These are phyloP conservation scores for Hylodesmum podocarpum DNA, from an alignment of 306 rosid species.

Conservation along the genomic window DNA sequence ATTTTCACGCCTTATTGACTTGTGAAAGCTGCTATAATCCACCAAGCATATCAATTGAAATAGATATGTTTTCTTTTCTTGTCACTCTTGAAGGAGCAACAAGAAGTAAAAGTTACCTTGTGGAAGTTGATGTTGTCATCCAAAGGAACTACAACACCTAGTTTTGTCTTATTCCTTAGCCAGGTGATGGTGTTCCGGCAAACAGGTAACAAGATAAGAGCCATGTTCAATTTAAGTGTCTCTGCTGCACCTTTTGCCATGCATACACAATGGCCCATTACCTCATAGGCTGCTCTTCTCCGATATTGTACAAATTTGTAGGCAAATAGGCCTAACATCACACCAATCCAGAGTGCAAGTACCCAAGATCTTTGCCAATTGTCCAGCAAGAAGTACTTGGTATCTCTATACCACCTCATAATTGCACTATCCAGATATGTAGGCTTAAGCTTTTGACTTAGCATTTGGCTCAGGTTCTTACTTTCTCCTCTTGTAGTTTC, in stretches of 20 bases:
- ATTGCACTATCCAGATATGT: constrained; percentile 28
- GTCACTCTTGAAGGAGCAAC: constrained; percentile 4
- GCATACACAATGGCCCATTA: constrained; percentile 70
- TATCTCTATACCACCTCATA: constrained; percentile 35
- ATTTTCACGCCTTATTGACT: background rate
- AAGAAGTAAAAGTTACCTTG: constrained; percentile 42
- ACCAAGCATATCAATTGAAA: background rate
- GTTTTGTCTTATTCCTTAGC: constrained; percentile 52
- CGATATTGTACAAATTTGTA: constrained; percentile 51
- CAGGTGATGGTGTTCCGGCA: constrained; percentile 66
- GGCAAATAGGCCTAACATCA: constrained; percentile 52
- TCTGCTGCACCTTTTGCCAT: constrained; percentile 77
- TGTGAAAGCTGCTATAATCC: constrained; percentile 5
- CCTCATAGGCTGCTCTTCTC: constrained; percentile 44
- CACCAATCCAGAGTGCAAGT: constrained; percentile 49
- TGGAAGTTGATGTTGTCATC: constrained; percentile 60
- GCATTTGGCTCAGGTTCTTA: constrained; percentile 43
- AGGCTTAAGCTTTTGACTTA: constrained; percentile 54
- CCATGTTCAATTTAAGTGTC: constrained; percentile 67
- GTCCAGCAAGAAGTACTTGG: constrained; percentile 54
- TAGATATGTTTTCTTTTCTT: background rate
- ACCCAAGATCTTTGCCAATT: constrained; percentile 61
- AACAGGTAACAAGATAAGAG: constrained; percentile 60
- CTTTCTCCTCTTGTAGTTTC: constrained; percentile 41
- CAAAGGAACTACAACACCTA: constrained; percentile 52